A percentile compares a stretch with the other conserved stretches of the same genome.
phyloP scores from a whole-genome alignment of 257 asterid species.

The Striga asiatica region DNA sequence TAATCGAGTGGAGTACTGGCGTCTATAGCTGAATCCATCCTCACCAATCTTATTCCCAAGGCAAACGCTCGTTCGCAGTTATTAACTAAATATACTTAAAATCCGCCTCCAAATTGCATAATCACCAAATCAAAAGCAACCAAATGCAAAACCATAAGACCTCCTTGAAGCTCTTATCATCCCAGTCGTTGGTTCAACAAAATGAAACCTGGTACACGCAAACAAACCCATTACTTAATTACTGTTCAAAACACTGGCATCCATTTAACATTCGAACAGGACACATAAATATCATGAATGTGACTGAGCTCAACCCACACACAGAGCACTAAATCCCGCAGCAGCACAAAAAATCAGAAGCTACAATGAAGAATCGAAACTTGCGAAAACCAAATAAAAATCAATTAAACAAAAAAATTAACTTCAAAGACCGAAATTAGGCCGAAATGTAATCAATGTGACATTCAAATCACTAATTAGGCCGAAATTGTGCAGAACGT shows the following conservation, averaged over 20 bases:
- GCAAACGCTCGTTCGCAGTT: slow-evolving; percentile 3
- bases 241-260: slow-evolving; percentile 3
- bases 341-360: background rate
- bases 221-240: slow-evolving; percentile 6
- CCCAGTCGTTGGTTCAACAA: slow-evolving; percentile 14
- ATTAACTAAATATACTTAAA: background rate
- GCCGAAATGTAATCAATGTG: background rate
- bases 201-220: slow-evolving; percentile 16
- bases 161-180: slow-evolving; percentile 9
- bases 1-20: slow-evolving; percentile 39
- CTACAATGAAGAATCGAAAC: background rate
- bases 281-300: background rate
- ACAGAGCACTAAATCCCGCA: background rate
- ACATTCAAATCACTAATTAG: slow-evolving; percentile 12
- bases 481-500: background rate
- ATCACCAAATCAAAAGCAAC: background rate
- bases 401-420: background rate
- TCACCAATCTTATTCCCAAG: slow-evolving; percentile 16
- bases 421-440: too few species aligned
- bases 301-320: background rate
- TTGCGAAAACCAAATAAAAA: background rate
- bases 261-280: background rate
- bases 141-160: slow-evolving; percentile 12
- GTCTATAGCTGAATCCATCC: slow-evolving; percentile 48
- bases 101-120: background rate